Percentiles rank a stretch among this genome's conserved stretches.
phyloP scores from a whole-genome alignment of 169 alveolate genomes.

The Babesia bigemina region DNA sequence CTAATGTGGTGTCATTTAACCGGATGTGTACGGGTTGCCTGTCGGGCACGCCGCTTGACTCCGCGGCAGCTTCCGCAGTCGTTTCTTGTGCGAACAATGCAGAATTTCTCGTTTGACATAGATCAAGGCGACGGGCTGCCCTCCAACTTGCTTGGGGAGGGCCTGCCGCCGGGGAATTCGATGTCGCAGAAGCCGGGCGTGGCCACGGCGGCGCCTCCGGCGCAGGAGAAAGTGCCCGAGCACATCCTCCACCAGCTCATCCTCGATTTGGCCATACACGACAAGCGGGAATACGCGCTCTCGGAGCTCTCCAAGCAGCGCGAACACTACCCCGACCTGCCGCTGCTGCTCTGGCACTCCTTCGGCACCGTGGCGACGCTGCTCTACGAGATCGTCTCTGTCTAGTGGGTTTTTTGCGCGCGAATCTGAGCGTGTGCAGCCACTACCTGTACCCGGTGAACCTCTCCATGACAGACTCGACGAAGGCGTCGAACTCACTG shows the following conservation, averaged over 20 bases:
- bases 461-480: constrained; percentile 90
- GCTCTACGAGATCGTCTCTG: constrained; percentile 91
- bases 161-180: constrained; percentile 1
- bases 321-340: constrained; percentile 91
- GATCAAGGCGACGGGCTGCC: constrained; percentile 15
- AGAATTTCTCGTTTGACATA: background rate
- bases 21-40: background rate
- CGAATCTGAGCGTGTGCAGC: constrained; percentile 7
- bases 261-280: constrained; percentile 88
- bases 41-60: constrained; percentile 2
- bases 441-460: constrained; percentile 91
- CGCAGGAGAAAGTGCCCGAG: constrained; percentile 67
- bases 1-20: background rate
- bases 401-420: constrained; percentile 45
- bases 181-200: constrained; percentile 19
- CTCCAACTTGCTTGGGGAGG: constrained; percentile 10
- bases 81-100: background rate
- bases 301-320: constrained; percentile 90
- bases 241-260: constrained; percentile 85
- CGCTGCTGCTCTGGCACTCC: constrained; percentile 97
- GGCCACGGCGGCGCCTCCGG: constrained; percentile 1
- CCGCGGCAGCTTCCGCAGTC: background rate
- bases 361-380: constrained; percentile 96
- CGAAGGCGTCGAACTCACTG: constrained; percentile 96
- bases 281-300: constrained; percentile 95